Base-by-base conservation (phyloP, 192 early-diverging fungal species). In the Coemansia sp. region DNA sequence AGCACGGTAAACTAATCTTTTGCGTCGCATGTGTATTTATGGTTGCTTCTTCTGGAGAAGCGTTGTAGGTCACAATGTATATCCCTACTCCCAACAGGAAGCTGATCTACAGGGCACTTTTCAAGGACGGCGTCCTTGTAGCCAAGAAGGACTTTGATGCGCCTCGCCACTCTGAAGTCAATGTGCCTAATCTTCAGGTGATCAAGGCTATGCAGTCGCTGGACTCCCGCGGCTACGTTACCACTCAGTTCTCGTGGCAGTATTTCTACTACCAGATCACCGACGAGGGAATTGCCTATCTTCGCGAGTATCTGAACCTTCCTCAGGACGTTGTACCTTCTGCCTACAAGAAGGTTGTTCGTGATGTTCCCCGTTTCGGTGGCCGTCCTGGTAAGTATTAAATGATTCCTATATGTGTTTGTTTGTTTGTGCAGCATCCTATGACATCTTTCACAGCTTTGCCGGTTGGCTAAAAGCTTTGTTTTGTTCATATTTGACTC, bases 211-310 rank as follows among this genome's bases (percentile, higher is more conserved):
- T 97, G 70, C 95, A 99, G 88, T 94, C 91, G 60, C 88, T 99
- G 76, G 84, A 86, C 78, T 99, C 97, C 59, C 89, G 88, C 75
- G 93, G 92, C 68, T 92, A 78, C 62, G 95, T 99, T 81, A 93
- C 92, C 84, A 92, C 91, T 67, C 91, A 91, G 74, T 99, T 99
- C 91, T 97, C 94, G 80, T 99, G 97, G 97, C 95, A 97, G 81
- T 94, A 94, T 87, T 99, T 96, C 89, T 99, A 99, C 93, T 99
- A 99, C 85, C 94, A 89, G 83, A 87, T 99, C 74, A 99, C 96
- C 80, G 88, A 95, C 75, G 92, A 93, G 84, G 97, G 97, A 82
- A 95, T 98, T 66, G 93, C 91, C 77, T 97, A 96, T 86, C 86
- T 98, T 67, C 92, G 96, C 78, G 90, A 94, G 83, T 92, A 89